Evolutionary conservation across 1,139 yeast genomes (phyloP).

Genomic region (Saccharomyces hybrid): DNA sequence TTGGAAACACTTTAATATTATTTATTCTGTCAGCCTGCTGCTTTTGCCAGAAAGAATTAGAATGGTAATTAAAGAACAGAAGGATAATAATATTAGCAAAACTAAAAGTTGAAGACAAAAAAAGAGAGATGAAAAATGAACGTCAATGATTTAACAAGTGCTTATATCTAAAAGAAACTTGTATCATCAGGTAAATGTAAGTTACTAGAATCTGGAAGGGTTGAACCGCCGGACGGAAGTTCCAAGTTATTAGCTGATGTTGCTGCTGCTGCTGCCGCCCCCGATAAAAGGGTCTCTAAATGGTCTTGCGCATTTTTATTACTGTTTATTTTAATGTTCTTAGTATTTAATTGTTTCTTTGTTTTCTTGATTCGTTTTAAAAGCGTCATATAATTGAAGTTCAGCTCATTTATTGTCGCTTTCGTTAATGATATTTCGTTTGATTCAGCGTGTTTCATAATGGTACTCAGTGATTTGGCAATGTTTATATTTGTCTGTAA

Average conservation of each 20-base stretch:
- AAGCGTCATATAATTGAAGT: slow-evolving; percentile 15
- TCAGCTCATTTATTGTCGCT: slow-evolving; percentile 23
- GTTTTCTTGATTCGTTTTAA: slow-evolving; percentile 13
- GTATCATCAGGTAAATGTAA: slow-evolving; percentile 5
- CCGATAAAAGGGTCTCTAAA: slow-evolving; percentile 5
- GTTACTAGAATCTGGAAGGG: slow-evolving; percentile 9
- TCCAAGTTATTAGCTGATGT: slow-evolving; percentile 7
- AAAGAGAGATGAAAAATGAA: not conserved
- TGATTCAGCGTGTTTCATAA: slow-evolving; percentile 26
- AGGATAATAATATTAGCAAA: not conserved
- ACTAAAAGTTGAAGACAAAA: not conserved
- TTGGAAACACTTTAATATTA: too few relatives aligned
- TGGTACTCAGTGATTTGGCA: slow-evolving; percentile 28
- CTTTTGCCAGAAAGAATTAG: not conserved
- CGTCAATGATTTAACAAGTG: not conserved
- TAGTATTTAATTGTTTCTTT: slow-evolving; percentile 6
- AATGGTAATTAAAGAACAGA: too few relatives aligned
- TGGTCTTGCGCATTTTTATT: slow-evolving; percentile 1
- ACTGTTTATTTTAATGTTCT: slow-evolving; percentile 2
- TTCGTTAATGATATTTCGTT: slow-evolving; percentile 27
- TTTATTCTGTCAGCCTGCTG: too few relatives aligned
- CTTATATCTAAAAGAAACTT: not conserved
- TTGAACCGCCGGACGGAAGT: slow-evolving; percentile 6
- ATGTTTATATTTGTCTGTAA: slow-evolving; percentile 25
- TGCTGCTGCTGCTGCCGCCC: not conserved